These are phyloP conservation scores for Myxozyma nipponensis DNA, from an alignment of 805 yeast genomes.

Conservation along the genomic window DNA sequence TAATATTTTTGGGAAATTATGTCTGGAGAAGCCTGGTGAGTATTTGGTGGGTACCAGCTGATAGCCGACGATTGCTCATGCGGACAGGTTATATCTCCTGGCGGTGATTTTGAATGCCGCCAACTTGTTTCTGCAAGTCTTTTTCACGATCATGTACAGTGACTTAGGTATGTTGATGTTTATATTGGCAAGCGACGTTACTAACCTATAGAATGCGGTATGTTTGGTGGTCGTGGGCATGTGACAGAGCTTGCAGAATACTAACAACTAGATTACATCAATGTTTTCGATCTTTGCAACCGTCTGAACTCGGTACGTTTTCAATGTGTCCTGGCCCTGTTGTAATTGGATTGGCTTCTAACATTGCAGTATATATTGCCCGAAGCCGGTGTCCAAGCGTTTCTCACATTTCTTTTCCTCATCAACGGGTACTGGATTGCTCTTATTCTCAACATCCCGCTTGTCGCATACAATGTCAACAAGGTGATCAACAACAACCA, in stretches of 20 bases:
- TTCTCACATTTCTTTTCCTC: slow-evolving; percentile 65
- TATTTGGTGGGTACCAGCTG: slow-evolving; percentile 11
- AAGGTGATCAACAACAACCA: slow-evolving; percentile 74
- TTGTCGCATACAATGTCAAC: slow-evolving; percentile 77
- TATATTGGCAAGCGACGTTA: not conserved
- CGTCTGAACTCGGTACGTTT: slow-evolving; percentile 59
- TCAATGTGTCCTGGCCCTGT: not conserved
- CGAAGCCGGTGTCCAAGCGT: slow-evolving; percentile 79
- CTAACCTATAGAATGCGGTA: slow-evolving; percentile 29
- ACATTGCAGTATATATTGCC: slow-evolving; percentile 64
- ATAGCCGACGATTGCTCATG: slow-evolving; percentile 5
- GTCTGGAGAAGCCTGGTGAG: slow-evolving; percentile 51
- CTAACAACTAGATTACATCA: slow-evolving; percentile 75
- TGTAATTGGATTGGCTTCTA: not conserved
- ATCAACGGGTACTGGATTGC: slow-evolving; percentile 91
- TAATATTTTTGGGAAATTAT: slow-evolving; percentile 30
- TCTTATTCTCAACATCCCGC: slow-evolving; percentile 75
- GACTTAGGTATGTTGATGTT: slow-evolving; percentile 56
- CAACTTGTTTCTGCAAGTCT: slow-evolving; percentile 86
- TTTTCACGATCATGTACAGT: slow-evolving; percentile 91
- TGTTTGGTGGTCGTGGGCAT: not conserved
- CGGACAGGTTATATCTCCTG: slow-evolving; percentile 35
- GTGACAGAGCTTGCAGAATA: not conserved
- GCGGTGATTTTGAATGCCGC: slow-evolving; percentile 83
- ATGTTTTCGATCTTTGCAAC: slow-evolving; percentile 94